Conservation (phyloP, 257 asterid genomes). For the Nicotiana obtusifolia region DNA sequence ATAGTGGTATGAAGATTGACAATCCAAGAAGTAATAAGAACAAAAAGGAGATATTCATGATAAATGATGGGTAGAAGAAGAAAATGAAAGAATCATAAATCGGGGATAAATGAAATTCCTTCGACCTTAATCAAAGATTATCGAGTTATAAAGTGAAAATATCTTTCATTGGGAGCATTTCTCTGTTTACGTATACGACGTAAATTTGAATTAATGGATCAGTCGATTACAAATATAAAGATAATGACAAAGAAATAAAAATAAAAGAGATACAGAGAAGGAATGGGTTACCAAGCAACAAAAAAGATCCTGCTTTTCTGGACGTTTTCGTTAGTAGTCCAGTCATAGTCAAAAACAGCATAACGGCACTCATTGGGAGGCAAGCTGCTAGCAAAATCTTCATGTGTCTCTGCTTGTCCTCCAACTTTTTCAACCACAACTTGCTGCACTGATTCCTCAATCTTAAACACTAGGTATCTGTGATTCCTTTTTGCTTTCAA, state of each 20-base stretch:
- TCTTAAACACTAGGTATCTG: constrained; percentile 52
- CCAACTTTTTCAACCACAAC: constrained; percentile 56
- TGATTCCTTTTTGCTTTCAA: constrained; percentile 55
- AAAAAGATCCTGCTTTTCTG: constrained; percentile 70
- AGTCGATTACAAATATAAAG: too few relatives aligned
- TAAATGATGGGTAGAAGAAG: background rate
- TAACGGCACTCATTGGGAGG: constrained; percentile 59
- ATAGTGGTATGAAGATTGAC: too few relatives aligned
- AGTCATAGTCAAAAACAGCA: constrained; percentile 62
- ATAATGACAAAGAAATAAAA: too few relatives aligned
- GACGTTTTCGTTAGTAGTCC: constrained; percentile 58
- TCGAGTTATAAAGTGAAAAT: too few relatives aligned
- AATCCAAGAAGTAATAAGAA: background rate
- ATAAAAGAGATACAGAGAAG: too few relatives aligned
- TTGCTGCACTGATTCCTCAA: constrained; percentile 38
- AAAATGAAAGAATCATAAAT: too few relatives aligned
- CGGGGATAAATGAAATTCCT: too few relatives aligned
- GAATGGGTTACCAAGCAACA: constrained; percentile 47
- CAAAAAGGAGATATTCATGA: background rate
- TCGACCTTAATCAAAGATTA: too few relatives aligned
- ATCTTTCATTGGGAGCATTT: too few relatives aligned
- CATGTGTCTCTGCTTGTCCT: constrained; percentile 35
- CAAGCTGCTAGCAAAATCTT: constrained; percentile 43
- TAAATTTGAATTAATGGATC: too few relatives aligned
- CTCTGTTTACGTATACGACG: too few relatives aligned